Percentiles rank a stretch among this genome's conserved stretches.
Evolutionary conservation across 441 rosid species (phyloP).

Genomic region (Manihot esculenta): DNA sequence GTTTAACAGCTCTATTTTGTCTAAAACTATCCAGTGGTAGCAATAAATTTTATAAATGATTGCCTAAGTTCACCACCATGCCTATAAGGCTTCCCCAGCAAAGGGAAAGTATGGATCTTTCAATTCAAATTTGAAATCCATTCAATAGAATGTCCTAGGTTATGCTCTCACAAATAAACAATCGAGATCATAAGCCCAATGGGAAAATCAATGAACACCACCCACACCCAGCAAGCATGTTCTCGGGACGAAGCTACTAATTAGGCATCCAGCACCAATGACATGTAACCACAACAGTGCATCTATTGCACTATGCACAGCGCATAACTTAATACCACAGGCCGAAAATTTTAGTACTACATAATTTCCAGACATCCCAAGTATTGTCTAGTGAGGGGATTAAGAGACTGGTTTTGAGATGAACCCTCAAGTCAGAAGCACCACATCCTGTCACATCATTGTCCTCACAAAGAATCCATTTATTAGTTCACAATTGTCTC

Average conservation of each 20-base stretch:
- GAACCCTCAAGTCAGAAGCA: not conserved
- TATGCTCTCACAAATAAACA: too few species aligned
- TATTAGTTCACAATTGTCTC: not conserved
- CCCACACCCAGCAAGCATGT: not conserved
- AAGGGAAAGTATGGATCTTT: too few species aligned
- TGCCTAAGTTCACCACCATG: too few species aligned
- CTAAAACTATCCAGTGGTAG: too few species aligned
- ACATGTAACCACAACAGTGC: not conserved
- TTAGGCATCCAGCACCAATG: not conserved
- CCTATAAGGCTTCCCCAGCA: too few species aligned
- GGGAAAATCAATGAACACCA: too few species aligned
- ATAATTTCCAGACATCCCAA: not conserved
- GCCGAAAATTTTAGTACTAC: not conserved
- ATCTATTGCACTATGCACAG: not conserved
- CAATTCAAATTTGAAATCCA: too few species aligned
- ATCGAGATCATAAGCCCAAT: too few species aligned
- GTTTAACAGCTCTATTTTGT: too few species aligned
- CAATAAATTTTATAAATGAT: too few species aligned
- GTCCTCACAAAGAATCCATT: not conserved
- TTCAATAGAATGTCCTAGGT: too few species aligned
- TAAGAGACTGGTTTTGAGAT: not conserved
- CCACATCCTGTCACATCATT: too few species aligned
- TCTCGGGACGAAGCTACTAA: not conserved
- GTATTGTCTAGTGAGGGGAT: not conserved
- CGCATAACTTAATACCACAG: not conserved